Evolutionary conservation across 208 protist genomes (phyloP).

Genomic region (Sergeia podlipaevii): DNA sequence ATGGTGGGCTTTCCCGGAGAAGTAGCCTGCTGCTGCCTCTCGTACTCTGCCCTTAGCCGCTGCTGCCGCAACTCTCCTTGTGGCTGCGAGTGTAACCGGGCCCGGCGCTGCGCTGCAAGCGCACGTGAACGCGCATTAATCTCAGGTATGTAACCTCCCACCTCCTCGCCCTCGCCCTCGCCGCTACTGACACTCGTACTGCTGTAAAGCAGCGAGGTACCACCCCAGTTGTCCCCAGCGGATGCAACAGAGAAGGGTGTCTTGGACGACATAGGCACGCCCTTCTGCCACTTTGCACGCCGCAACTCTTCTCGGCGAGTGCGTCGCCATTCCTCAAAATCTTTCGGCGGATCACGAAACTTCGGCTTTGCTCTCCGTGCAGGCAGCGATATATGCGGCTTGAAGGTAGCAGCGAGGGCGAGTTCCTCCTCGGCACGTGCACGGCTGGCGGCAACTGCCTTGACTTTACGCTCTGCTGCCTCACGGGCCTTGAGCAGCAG

Average conservation of each 20-base stretch:
- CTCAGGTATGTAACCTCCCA: too few relatives aligned
- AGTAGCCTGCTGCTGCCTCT: constrained; percentile 8
- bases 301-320: constrained; percentile 20
- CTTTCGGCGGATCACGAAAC: constrained; percentile 16
- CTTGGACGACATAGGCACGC: too few relatives aligned
- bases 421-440: constrained; percentile 36
- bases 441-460: constrained; percentile 17
- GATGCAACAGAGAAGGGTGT: too few relatives aligned
- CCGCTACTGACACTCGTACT: too few relatives aligned
- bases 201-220: too few relatives aligned
- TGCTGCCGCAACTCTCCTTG: constrained; percentile 26
- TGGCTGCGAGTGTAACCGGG: too few relatives aligned
- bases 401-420: constrained; percentile 30
- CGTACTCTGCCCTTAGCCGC: constrained; percentile 1
- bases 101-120: too few relatives aligned
- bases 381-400: constrained; percentile 43
- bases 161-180: too few relatives aligned
- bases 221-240: too few relatives aligned
- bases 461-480: constrained; percentile 1
- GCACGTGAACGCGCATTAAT: too few relatives aligned
- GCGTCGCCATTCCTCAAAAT: constrained; percentile 21
- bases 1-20: constrained; percentile 34
- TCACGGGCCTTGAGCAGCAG: constrained; percentile 37
- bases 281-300: too few relatives aligned
- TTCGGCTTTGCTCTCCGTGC: constrained; percentile 33